Conservation (phyloP, 495 filamentous ascomycete species). For the Podospora conica region DNA sequence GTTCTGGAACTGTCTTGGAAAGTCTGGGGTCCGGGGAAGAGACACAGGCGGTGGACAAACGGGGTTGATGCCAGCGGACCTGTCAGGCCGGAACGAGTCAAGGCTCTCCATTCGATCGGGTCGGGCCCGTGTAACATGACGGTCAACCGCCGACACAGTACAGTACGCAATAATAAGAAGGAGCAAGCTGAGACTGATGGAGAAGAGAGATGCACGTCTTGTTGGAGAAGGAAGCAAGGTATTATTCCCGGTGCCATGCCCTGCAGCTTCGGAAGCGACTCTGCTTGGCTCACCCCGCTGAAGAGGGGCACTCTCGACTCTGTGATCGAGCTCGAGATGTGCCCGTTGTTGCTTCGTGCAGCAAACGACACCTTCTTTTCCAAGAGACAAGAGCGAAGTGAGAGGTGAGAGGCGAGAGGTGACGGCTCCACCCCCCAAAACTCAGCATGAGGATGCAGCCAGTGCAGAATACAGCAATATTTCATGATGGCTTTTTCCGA, state of each 20-base stretch:
- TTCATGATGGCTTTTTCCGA: too few relatives aligned
- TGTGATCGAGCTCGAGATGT: not conserved
- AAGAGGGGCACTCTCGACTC: too few relatives aligned
- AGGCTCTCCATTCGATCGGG: not conserved
- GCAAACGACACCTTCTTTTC: too few relatives aligned
- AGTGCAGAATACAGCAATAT: too few relatives aligned
- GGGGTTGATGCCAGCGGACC: not conserved
- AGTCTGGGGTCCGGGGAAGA: not conserved
- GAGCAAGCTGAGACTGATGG: not conserved
- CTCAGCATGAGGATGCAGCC: not conserved
- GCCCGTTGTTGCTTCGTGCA: not conserved
- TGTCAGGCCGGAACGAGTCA: not conserved
- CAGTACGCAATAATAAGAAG: too few relatives aligned
- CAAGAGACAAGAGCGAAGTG: not conserved
- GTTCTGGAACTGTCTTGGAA: not conserved
- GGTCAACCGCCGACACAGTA: too few relatives aligned
- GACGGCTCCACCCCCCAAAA: not conserved
- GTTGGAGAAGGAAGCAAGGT: not conserved
- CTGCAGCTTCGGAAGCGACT: not conserved
- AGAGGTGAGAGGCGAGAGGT: slow-evolving; percentile 5
- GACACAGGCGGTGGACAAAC: not conserved
- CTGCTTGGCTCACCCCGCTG: not conserved
- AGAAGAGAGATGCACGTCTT: too few relatives aligned
- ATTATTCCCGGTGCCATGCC: not conserved
- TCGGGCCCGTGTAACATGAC: not conserved